A percentile compares a stretch with the other conserved stretches of the same genome.
Conservation (phyloP, 306 rosid species). For the Ormosia semicastrata region DNA sequence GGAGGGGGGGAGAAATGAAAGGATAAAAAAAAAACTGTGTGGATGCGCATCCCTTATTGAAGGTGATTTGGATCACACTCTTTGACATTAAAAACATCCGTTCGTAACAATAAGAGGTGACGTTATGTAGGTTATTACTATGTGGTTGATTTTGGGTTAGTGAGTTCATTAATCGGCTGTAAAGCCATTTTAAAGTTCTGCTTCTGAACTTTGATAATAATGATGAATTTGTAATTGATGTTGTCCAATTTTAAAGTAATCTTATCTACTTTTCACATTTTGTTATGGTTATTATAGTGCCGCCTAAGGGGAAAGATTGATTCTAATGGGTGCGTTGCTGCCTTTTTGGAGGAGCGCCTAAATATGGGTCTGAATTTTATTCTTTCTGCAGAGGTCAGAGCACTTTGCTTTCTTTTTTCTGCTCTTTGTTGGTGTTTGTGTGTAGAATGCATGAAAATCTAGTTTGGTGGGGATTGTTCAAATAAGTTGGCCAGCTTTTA, state of each 20-base stretch:
- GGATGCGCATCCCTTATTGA: not conserved
- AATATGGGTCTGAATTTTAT: constrained; percentile 57
- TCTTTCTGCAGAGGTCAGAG: constrained; percentile 54
- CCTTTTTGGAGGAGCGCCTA: constrained; percentile 87
- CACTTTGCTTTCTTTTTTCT: not conserved
- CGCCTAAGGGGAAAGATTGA: constrained; percentile 93
- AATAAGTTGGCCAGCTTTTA: not conserved
- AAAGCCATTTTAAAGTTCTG: constrained; percentile 2
- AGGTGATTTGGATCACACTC: not conserved
- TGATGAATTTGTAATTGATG: not conserved
- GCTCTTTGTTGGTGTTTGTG: not conserved
- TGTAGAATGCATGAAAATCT: not conserved
- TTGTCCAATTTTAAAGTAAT: not conserved
- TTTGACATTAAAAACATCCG: not conserved
- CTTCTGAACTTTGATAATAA: not conserved
- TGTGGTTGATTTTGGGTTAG: not conserved
- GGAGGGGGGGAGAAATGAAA: not conserved
- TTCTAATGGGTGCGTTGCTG: constrained; percentile 71
- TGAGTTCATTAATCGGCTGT: not conserved
- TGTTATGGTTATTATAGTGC: constrained; percentile 53
- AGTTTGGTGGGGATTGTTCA: not conserved
- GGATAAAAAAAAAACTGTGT: not conserved
- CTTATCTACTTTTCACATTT: not conserved
- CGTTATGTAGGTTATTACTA: not conserved
- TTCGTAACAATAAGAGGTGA: not conserved